Conservation (phyloP, 805 yeast genomes). For the Candida maesae region DNA sequence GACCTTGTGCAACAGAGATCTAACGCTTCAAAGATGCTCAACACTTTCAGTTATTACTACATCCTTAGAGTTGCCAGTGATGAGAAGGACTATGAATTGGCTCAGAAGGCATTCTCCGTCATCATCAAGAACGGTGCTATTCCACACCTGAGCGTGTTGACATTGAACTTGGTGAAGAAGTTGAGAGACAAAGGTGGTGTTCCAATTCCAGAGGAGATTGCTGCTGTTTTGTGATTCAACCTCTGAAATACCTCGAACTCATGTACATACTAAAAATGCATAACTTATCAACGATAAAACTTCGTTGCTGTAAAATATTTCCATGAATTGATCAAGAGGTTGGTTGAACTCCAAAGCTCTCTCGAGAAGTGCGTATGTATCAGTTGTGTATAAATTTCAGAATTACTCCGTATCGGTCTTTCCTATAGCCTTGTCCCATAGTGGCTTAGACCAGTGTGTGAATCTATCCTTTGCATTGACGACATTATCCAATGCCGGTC, state of each 20-base stretch:
- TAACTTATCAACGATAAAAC: too few species aligned
- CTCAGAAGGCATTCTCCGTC: constrained; percentile 15
- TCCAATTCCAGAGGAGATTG: constrained; percentile 17
- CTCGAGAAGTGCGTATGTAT: too few species aligned
- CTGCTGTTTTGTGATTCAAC: constrained; percentile 12
- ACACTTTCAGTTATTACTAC: constrained; percentile 21
- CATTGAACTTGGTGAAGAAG: constrained; percentile 10
- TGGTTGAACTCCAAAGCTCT: too few species aligned
- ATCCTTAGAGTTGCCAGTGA: constrained; percentile 17
- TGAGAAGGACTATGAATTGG: constrained; percentile 20
- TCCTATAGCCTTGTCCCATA: constrained; percentile 64
- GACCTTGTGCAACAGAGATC: constrained; percentile 1
- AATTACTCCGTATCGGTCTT: constrained; percentile 1
- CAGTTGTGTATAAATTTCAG: too few species aligned
- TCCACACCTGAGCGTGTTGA: constrained; percentile 2
- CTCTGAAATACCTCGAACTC: too few species aligned
- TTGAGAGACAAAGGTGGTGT: constrained; percentile 11
- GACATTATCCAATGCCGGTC: constrained; percentile 85
- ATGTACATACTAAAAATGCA: too few species aligned
- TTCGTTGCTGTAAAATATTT: too few species aligned
- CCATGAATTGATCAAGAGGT: too few species aligned
- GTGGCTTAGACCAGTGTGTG: constrained; percentile 60
- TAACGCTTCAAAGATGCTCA: too few species aligned
- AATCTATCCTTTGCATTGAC: constrained; percentile 66
- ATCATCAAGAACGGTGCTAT: constrained; percentile 9